Base-by-base conservation (phyloP, 2,329 filamentous ascomycete species). In the Trichoderma koningii region DNA sequence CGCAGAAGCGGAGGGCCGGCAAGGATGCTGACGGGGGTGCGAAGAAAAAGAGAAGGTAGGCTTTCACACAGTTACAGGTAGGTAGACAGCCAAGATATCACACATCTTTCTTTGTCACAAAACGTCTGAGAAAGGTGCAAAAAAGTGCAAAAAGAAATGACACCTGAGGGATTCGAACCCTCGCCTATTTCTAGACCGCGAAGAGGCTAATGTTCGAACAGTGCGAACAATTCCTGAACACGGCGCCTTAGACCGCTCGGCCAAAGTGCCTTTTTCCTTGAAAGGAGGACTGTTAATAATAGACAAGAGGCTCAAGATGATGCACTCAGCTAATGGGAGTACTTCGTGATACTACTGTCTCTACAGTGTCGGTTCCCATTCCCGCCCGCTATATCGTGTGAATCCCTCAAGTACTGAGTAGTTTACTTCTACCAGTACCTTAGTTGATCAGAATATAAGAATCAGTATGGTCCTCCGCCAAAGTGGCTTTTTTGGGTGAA, bases 141-240 rank as follows among this genome's bases (percentile, higher is more conserved):
- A 3, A 38, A 41, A 17, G 34, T 15, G 26, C 4, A 65, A 63
- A 57, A 62, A 64, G 3, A 7, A 52, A 57, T 73, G 71, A 73
- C 71, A 72, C 71, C 70, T 72, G 71, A 71, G 71, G 71, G 71
- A 73, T 70, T 73, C 71, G 71, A 73, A 73, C 71, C 71, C 71
- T 71, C 71, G 71, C 71, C 70, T 70, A 71, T 72, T 71, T 61
- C 70, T 71, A 70, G 70, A 72, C 70, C 68, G 70, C 71, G 68
- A 69, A 63, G 48, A 64, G 53, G 55, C 19, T 19, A 7, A 34
- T 12, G 34, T 12, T 59, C 28, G 21, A 23, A 9, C 42, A 47
- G 7, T 30, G 38, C 26, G 4, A 17, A 28, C 38, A 26, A 26
- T 7, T 60, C 67, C 68, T 70, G 66, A 70, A 70, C 68, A 67